These are phyloP conservation scores for Saccharata proteae DNA, from an alignment of 2,329 filamentous ascomycete species.

Conservation along the genomic window DNA sequence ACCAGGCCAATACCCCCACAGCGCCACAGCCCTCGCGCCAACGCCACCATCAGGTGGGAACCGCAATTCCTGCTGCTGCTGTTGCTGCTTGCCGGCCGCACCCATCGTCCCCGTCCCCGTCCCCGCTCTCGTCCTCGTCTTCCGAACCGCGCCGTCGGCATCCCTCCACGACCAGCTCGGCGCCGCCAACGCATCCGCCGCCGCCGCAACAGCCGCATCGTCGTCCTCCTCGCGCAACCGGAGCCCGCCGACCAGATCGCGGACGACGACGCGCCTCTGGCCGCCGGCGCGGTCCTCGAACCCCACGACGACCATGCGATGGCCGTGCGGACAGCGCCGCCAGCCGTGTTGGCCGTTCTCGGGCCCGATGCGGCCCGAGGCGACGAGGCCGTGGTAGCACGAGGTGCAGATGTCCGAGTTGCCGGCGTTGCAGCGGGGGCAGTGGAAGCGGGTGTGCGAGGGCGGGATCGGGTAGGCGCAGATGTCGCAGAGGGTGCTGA, in stretches of 20 bases:
- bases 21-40: constrained; percentile 50
- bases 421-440: constrained; percentile 62
- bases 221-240: constrained; percentile 56
- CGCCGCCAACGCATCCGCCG: constrained; percentile 1
- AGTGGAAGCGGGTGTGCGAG: constrained; percentile 63
- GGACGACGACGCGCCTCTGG: constrained; percentile 53
- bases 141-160: constrained; percentile 18
- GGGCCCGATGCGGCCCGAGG: constrained; percentile 50
- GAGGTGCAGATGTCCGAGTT: constrained; percentile 75
- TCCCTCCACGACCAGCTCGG: constrained; percentile 23
- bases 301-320: constrained; percentile 72
- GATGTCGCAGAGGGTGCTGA: constrained; percentile 66
- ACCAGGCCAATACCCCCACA: constrained; percentile 70
- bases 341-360: constrained; percentile 73
- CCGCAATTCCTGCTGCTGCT: constrained; percentile 4
- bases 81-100: background rate
- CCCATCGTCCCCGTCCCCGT: background rate
- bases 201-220: constrained; percentile 20
- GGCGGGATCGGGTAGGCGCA: constrained; percentile 64
- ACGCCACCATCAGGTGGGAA: constrained; percentile 69
- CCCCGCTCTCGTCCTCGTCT: constrained; percentile 10
- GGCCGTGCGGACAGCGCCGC: constrained; percentile 67
- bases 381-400: constrained; percentile 62
- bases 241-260: constrained; percentile 67
- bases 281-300: constrained; percentile 60